These are phyloP conservation scores for Chaetomium sp. DNA, from an alignment of 2,329 filamentous ascomycete genomes.

Conservation along the genomic window DNA sequence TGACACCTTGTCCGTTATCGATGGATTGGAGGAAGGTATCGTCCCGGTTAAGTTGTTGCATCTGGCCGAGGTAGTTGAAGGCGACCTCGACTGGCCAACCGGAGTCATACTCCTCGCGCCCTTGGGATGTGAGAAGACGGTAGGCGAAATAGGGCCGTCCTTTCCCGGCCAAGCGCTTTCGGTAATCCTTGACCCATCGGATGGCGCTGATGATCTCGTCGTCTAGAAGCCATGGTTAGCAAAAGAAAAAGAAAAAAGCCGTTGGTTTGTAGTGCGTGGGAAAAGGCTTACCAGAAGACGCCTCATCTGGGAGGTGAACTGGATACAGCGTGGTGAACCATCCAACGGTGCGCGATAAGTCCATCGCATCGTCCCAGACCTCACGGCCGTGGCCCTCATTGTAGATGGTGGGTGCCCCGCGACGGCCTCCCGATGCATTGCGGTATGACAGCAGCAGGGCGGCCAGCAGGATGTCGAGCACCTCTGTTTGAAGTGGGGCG, in stretches of 20 bases:
- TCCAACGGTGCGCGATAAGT: conserved; percentile 46
- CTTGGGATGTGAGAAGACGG: conserved; percentile 39
- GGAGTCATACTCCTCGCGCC: conserved; percentile 39
- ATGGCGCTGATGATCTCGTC: conserved; percentile 31
- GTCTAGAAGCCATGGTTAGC: conserved; percentile 6
- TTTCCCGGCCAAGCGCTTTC: conserved; percentile 41
- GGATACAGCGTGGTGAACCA: conserved; percentile 51
- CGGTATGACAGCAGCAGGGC: conserved; percentile 41
- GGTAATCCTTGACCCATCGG: conserved; percentile 41
- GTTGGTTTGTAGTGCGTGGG: not conserved
- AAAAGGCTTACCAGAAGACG: conserved; percentile 15
- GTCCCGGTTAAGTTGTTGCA: conserved; percentile 47
- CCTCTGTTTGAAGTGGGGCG: conserved; percentile 39
- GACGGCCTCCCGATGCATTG: conserved; percentile 39
- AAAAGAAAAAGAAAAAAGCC: not conserved
- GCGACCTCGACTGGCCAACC: conserved; percentile 48
- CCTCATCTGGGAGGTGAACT: conserved; percentile 28
- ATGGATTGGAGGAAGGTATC: conserved; percentile 28
- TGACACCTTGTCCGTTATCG: conserved; percentile 31
- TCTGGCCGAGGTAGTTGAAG: conserved; percentile 53
- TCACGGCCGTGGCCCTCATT: conserved; percentile 50
- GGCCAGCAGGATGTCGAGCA: conserved; percentile 45
- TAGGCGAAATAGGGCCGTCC: conserved; percentile 46
- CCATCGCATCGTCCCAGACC: conserved; percentile 36
- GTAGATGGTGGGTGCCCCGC: conserved; percentile 40